A percentile compares a stretch with the other conserved stretches of the same genome.
These are phyloP conservation scores for Ilyonectria robusta DNA, from an alignment of 2,329 filamentous ascomycete species.

Conservation along the genomic window DNA sequence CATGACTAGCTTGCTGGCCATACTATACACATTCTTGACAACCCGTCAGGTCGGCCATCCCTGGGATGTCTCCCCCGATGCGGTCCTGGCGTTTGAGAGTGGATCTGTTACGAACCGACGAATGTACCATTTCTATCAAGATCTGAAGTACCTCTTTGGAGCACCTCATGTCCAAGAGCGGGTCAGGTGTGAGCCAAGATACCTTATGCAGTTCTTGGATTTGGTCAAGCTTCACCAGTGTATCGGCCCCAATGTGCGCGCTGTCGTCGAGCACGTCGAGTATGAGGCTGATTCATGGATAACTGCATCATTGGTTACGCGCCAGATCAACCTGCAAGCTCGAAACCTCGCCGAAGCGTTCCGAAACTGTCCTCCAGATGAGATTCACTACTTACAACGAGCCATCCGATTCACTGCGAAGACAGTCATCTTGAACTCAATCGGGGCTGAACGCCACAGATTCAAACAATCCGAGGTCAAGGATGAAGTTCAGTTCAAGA, in stretches of 20 bases:
- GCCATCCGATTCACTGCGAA: constrained; percentile 84
- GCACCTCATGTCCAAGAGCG: constrained; percentile 90
- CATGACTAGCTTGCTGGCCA: constrained; percentile 93
- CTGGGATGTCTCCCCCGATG: constrained; percentile 87
- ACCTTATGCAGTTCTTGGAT: constrained; percentile 94
- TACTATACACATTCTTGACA: constrained; percentile 96
- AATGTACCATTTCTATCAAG: constrained; percentile 98
- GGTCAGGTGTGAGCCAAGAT: constrained; percentile 86
- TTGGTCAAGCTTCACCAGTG: constrained; percentile 96
- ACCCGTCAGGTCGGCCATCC: constrained; percentile 96
- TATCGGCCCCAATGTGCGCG: constrained; percentile 92
- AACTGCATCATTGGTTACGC: constrained; percentile 91
- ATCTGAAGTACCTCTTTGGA: constrained; percentile 90
- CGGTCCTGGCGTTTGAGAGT: constrained; percentile 91
- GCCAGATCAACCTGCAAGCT: constrained; percentile 94
- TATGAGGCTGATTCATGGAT: constrained; percentile 99
- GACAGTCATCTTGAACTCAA: constrained; percentile 88
- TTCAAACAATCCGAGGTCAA: constrained; percentile 93
- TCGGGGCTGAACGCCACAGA: constrained; percentile 88
- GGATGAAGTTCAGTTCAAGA: constrained; percentile 87
- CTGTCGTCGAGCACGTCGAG: constrained; percentile 95
- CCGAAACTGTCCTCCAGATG: constrained; percentile 75
- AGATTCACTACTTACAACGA: constrained; percentile 74
- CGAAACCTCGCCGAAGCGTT: constrained; percentile 92
- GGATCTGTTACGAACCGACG: constrained; percentile 95